Base-by-base conservation (phyloP, 495 filamentous ascomycete species). In the Aspergillus carlsbadensis region DNA sequence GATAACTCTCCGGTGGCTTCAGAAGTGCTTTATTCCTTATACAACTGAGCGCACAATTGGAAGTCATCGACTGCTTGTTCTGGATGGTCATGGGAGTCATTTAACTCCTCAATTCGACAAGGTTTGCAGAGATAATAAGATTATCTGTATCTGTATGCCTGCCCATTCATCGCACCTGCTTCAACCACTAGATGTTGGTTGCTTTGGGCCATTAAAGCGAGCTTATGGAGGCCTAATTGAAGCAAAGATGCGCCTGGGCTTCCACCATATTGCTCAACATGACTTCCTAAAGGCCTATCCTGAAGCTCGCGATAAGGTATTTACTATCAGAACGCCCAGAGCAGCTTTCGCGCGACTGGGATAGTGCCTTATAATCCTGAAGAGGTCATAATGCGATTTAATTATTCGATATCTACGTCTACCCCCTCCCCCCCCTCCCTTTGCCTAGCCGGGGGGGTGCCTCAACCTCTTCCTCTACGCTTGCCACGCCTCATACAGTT, bases 81-180 rank as follows among this genome's bases (percentile, higher is more conserved):
- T 56, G n/a, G 33, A 74, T 36, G 56, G 62, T 6, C 59, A 70
- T 60, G 58, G 46, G 20, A 63, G 61, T 40, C 55, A 72, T 54
- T 26, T 65, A 18, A 63, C 60, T 0, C 57, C 54, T 52, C 48
- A 64, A 58, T 68, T 67, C 17, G 42, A 63, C 18, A 29, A 68
- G 26, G 55, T 62, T 17, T 62, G 54, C 35, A 22, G 37, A 7
- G 39, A 61, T n/a, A 46, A 65, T 31, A 57, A 69, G 43, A 64
- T 70, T 49, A 55, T 64, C 13, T 34, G 56, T 6, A 48, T 69
- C 14, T 69, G 58, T 24, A 64, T 71, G 40, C 62, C 65, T 14
- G 14, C 62, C 11, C 55, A 68, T 57, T 63, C 59, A n/a, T 66
- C 68, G 7, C 52, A 70, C 37, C 44, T 57, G 2, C 43, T 35